Base-by-base conservation (phyloP, 2,329 filamentous ascomycete species). In the Fusarium sp. region DNA sequence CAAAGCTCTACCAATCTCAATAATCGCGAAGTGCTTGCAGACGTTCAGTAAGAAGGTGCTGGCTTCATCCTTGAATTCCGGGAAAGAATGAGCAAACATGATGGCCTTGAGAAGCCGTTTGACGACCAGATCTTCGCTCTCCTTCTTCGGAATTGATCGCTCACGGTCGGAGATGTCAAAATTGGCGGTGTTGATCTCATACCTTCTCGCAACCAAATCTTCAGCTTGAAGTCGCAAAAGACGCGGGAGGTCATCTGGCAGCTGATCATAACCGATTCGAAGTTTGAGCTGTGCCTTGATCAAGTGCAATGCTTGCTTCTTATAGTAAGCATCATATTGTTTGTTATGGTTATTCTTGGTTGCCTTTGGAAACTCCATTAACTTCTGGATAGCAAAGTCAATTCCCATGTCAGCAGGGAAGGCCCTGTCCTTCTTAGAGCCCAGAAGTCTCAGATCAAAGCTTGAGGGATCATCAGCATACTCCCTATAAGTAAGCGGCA, bases 281-380 rank as follows among this genome's bases (percentile, higher is more conserved):
- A 99, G 86, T 83, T 98, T 99, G 58, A 97, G 86, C 77, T 98
- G 95, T 2, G 94, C 89, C 73, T 92, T 94, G 77, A 99, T 91
- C 76, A 98, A 87, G 68, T 94, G 91, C 74, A 98, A 90, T 0
- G 97, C 94, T 82, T 99, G 94, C 78, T 93, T 93, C 83, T 98
- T 98, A 85, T 99, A 97, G 80, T 93, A 96, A 1, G 85, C 85
- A 77, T 98, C 95, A 33, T 84, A 84, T 39, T 93, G 90, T 74
- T 92, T 92, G 64, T 83, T 83, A 65, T 86, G 82, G 41, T 79
- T 82, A 21, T 81, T 83, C 74, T 87, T 89, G 25, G 82, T 81
- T 7, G 83, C 80, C 86, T 93, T 95, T 0, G 94, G 91, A 3
- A 89, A 82, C 78, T 98, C 95, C 85, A 92, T 92, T 49, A 99